Conservation (phyloP, 495 filamentous ascomycete genomes). For the Lichina pygmaea region DNA sequence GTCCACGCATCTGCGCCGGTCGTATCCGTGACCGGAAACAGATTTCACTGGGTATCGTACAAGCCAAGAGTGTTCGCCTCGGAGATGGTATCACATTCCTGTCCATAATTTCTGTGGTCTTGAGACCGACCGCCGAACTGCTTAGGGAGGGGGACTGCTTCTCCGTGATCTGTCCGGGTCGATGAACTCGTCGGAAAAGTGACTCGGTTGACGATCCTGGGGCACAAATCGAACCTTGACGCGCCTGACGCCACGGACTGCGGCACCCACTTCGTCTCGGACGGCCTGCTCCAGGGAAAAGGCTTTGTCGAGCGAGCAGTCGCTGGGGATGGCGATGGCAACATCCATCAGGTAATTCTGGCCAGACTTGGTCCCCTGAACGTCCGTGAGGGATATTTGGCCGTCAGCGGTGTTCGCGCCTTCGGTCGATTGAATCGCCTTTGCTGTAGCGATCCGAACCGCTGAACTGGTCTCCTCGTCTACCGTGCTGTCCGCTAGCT, state of each 20-base stretch:
- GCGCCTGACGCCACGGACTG: constrained; percentile 54
- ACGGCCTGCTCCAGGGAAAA: constrained; percentile 43
- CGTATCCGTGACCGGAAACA: no score
- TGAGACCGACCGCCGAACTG: constrained; percentile 16
- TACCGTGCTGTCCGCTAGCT: constrained; percentile 71
- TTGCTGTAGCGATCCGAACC: constrained; percentile 32
- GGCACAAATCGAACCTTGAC: constrained; percentile 64
- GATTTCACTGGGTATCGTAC: no score
- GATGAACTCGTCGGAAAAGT: constrained; percentile 58
- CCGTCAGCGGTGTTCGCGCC: constrained; percentile 7
- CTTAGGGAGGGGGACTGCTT: constrained; percentile 39
- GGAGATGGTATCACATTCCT: constrained; percentile 7
- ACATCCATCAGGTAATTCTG: constrained; percentile 86
- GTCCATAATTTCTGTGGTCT: constrained; percentile 16
- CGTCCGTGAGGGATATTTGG: constrained; percentile 10
- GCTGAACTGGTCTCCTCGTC: constrained; percentile 54
- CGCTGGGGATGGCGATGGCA: constrained; percentile 47
- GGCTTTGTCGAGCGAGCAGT: constrained; percentile 42
- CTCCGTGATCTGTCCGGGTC: constrained; percentile 30
- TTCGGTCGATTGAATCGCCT: constrained; percentile 20
- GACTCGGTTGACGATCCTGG: constrained; percentile 18
- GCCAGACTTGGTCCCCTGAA: constrained; percentile 75
- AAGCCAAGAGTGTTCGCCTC: background rate
- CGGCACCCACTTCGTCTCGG: constrained; percentile 36
- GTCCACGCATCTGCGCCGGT: no score